phyloP scores from a whole-genome alignment of 129 eudicot species.

The Lactuca sativa region DNA sequence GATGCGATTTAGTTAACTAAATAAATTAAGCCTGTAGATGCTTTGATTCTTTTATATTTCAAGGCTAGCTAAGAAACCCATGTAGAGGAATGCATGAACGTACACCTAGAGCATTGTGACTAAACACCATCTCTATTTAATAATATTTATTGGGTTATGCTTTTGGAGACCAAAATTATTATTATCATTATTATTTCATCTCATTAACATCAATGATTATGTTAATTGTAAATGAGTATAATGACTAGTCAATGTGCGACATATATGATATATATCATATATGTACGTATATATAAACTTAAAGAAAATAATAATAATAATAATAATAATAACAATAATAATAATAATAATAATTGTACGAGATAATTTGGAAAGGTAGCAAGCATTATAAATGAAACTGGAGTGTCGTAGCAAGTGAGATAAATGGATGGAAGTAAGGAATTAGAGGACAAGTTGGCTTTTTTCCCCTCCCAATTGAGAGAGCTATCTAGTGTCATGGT shows the following conservation, averaged over 20 bases:
- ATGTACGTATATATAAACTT: background rate
- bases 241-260: background rate
- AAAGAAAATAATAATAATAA: constrained; percentile 20
- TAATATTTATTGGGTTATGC: constrained; percentile 15
- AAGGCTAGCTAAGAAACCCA: background rate
- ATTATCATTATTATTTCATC: constrained; percentile 19
- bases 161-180: constrained; percentile 18
- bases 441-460: constrained; percentile 32
- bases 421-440: constrained; percentile 12
- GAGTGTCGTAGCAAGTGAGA: background rate
- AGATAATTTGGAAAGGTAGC: constrained; percentile 7
- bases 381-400: constrained; percentile 9
- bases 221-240: constrained; percentile 1
- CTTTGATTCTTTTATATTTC: background rate
- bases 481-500: constrained; percentile 13
- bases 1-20: background rate
- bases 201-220: constrained; percentile 6
- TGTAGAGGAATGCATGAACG: constrained; percentile 17
- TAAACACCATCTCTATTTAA: constrained; percentile 21
- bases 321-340: constrained; percentile 11
- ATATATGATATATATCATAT: background rate
- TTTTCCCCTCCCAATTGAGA: constrained; percentile 23
- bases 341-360: constrained; percentile 23
- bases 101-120: constrained; percentile 12
- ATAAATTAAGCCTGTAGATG: background rate